Conservation (phyloP, 1,284 basidiomycete species). For the Ganoderma lucidum region DNA sequence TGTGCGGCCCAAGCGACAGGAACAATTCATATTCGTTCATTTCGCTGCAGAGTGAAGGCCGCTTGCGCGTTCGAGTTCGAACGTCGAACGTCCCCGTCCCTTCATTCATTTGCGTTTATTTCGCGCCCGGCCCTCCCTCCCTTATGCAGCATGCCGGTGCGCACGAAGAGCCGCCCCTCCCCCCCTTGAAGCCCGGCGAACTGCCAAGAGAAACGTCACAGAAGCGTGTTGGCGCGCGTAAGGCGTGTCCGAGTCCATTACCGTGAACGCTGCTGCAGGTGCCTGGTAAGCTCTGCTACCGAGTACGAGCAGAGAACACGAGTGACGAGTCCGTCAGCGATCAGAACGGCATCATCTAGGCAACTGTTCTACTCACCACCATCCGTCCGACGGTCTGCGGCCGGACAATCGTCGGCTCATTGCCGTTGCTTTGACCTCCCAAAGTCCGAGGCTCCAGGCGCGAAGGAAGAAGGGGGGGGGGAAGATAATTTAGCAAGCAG, state of each 20-base stretch:
- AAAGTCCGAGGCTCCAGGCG: not conserved
- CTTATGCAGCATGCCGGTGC: not conserved
- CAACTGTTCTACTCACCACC: not conserved
- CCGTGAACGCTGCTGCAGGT: not conserved
- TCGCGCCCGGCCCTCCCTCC: not conserved
- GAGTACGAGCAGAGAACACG: too few relatives aligned
- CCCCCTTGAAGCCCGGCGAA: not conserved
- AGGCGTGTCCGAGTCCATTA: not conserved
- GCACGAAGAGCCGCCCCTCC: not conserved
- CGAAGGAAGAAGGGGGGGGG: not conserved
- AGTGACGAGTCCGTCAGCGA: too few relatives aligned
- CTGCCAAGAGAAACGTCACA: not conserved
- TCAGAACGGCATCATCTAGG: not conserved
- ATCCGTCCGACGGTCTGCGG: not conserved
- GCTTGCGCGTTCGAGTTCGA: not conserved
- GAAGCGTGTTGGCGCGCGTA: not conserved
- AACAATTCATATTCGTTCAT: constrained; percentile 10
- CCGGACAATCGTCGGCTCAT: not conserved
- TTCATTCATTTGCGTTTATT: constrained; percentile 4
- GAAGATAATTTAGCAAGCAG: not conserved
- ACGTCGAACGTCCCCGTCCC: not conserved
- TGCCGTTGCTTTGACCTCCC: not conserved
- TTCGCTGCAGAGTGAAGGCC: not conserved
- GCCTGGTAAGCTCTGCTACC: not conserved
- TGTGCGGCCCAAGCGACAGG: constrained; percentile 1